Evolutionary conservation across 169 alveolate species (phyloP).

Genomic region (Plasmodium coatneyi): DNA sequence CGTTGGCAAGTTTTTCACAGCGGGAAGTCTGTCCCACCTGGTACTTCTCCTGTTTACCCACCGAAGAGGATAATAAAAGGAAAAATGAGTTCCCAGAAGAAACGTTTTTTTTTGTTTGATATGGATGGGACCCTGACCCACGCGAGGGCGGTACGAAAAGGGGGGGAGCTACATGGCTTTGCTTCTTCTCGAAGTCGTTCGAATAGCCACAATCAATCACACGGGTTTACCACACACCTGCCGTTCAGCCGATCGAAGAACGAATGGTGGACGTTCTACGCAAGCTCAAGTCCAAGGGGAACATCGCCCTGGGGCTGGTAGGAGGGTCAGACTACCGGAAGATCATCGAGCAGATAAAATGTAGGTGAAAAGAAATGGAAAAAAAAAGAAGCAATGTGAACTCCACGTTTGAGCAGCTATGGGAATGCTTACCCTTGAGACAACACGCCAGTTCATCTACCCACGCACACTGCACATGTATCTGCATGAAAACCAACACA

Average conservation of each 20-base stretch:
- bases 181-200: background rate
- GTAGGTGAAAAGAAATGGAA: conserved; percentile 11
- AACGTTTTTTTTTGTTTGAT: conserved; percentile 84
- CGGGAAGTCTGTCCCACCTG: background rate
- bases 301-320: conserved; percentile 82
- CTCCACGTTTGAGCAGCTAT: background rate
- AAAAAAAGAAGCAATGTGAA: background rate
- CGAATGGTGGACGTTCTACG: conserved; percentile 84
- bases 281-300: conserved; percentile 65
- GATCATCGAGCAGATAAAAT: conserved; percentile 83
- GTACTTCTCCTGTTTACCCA: background rate
- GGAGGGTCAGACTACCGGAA: conserved; percentile 91
- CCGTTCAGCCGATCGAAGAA: conserved; percentile 76
- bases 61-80: background rate
- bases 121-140: conserved; percentile 94
- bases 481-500: background rate
- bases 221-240: background rate
- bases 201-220: background rate
- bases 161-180: background rate
- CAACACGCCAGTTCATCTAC: background rate
- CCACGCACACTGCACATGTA: background rate
- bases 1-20: too few relatives aligned
- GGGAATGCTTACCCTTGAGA: background rate
- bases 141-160: conserved; percentile 78
- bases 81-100: conserved; percentile 4